These are phyloP conservation scores for Citrullus colocynthis DNA, from an alignment of 306 rosid genomes.

Conservation along the genomic window DNA sequence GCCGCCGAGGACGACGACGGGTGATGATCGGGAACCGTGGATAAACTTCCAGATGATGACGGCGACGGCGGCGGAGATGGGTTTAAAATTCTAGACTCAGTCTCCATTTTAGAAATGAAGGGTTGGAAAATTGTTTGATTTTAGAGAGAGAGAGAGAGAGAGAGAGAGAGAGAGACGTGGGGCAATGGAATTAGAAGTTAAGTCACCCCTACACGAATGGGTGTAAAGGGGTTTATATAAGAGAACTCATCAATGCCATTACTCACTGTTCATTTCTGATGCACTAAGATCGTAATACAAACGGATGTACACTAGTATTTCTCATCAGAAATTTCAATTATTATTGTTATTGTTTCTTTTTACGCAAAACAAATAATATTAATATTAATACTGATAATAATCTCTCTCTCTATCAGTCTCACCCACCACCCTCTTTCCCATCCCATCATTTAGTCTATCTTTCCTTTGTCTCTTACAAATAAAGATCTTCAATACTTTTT, in stretches of 20 bases:
- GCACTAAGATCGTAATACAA: neutral
- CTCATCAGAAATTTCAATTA: neutral
- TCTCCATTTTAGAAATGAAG: neutral
- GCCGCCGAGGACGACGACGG: neutral
- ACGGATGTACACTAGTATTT: neutral
- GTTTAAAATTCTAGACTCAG: neutral
- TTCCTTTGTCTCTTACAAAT: constrained; percentile 4
- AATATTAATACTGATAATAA: neutral
- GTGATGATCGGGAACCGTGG: neutral
- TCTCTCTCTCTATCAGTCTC: neutral
- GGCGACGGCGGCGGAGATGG: neutral
- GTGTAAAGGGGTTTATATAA: constrained; percentile 3
- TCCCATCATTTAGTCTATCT: constrained; percentile 4
- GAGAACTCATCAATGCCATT: neutral
- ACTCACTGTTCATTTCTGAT: neutral
- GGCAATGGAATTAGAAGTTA: neutral
- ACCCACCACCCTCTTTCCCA: constrained; percentile 10
- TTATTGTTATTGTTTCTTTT: no score
- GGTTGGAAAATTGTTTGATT: no score
- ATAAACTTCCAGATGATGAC: neutral
- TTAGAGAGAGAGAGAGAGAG: neutral
- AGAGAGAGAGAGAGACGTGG: neutral
- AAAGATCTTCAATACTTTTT: neutral
- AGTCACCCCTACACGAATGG: constrained; percentile 14
- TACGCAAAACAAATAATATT: neutral